These are phyloP conservation scores for Samsoniella hepiali DNA, from an alignment of 2,329 filamentous ascomycete species.

Conservation along the genomic window DNA sequence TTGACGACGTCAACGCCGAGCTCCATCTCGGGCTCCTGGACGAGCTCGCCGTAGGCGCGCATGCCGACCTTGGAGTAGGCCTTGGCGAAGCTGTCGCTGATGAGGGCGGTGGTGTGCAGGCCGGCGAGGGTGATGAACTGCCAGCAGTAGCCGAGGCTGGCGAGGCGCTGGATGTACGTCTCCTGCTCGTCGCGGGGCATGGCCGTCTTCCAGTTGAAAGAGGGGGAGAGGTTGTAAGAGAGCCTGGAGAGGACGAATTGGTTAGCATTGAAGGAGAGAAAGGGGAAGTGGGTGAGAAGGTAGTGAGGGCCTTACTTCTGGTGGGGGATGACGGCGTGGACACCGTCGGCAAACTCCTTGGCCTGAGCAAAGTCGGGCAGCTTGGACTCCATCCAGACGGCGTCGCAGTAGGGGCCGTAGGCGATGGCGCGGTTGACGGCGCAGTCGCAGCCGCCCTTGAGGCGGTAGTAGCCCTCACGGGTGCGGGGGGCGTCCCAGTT, in stretches of 20 bases:
- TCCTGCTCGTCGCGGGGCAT: constrained; percentile 88
- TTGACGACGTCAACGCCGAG: constrained; percentile 89
- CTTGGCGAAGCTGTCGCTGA: constrained; percentile 82
- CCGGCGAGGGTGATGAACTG: constrained; percentile 99
- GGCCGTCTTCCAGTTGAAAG: constrained; percentile 99
- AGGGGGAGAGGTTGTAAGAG: constrained; percentile 96
- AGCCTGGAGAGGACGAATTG: constrained; percentile 53
- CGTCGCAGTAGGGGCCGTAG: constrained; percentile 88
- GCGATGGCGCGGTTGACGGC: constrained; percentile 87
- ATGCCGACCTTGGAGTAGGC: constrained; percentile 82
- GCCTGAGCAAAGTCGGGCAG: constrained; percentile 89
- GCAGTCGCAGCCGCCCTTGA: constrained; percentile 86
- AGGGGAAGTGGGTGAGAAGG: background rate
- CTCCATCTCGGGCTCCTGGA: constrained; percentile 97
- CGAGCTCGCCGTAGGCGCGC: constrained; percentile 93
- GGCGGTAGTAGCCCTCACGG: constrained; percentile 90
- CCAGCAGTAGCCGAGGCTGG: constrained; percentile 92
- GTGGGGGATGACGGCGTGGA: constrained; percentile 92
- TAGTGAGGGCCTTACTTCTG: constrained; percentile 68
- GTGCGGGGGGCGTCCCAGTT: constrained; percentile 95
- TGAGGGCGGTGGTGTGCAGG: constrained; percentile 90
- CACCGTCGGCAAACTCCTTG: constrained; percentile 86
- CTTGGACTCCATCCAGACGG: constrained; percentile 99
- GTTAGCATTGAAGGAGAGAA: constrained; percentile 20
- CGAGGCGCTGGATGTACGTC: constrained; percentile 93